Conservation (phyloP, 139 green algal species). For the Coelastrella sp. region DNA sequence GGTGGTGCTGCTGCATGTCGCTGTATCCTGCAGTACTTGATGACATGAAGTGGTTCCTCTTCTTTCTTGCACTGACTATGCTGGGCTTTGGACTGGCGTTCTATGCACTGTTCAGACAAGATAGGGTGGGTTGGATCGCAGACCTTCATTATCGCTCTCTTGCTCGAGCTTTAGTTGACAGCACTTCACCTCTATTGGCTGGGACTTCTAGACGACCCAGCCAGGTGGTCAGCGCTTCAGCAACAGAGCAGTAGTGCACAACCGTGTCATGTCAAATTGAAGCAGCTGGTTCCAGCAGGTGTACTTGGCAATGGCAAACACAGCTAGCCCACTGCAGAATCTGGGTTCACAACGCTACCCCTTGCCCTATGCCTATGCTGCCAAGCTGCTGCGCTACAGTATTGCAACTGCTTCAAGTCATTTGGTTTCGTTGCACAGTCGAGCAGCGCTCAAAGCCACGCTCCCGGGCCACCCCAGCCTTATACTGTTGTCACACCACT, state of each 20-base stretch:
- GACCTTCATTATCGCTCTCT: not conserved
- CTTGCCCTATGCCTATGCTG: not conserved
- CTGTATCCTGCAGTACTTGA: constrained; percentile 46
- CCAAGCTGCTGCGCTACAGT: not conserved
- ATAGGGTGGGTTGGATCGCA: not conserved
- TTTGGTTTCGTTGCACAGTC: too few species aligned
- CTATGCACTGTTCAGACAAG: constrained; percentile 59
- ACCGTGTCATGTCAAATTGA: too few species aligned
- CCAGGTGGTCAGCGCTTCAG: too few species aligned
- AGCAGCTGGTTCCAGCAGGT: too few species aligned
- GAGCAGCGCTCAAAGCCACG: too few species aligned
- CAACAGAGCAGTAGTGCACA: too few species aligned
- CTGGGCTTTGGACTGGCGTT: constrained; percentile 67
- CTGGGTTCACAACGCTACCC: not conserved
- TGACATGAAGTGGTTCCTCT: constrained; percentile 66
- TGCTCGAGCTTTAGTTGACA: too few species aligned
- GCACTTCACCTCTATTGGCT: too few species aligned
- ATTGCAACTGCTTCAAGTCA: too few species aligned
- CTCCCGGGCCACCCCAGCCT: too few species aligned
- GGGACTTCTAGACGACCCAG: too few species aligned
- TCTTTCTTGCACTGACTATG: constrained; percentile 65
- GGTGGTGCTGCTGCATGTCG: not conserved
- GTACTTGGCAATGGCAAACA: not conserved
- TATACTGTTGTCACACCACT: not conserved
- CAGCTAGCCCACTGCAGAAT: not conserved